Percentiles rank a stretch among this genome's conserved stretches.
These are phyloP conservation scores for Hymenoscyphus repandus DNA, from an alignment of 2,329 filamentous ascomycete genomes.

Conservation along the genomic window DNA sequence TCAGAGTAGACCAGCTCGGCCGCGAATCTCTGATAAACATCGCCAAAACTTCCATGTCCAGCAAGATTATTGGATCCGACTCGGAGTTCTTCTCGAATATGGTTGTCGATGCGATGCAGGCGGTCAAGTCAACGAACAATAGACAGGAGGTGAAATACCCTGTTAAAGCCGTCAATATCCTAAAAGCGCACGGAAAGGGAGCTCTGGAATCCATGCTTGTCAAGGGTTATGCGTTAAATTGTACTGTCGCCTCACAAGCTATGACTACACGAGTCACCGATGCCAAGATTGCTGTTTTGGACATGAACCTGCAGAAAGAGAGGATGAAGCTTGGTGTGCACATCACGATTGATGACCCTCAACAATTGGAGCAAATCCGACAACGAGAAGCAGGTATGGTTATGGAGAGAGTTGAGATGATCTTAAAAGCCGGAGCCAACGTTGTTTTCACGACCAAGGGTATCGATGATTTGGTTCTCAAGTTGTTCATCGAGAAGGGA, in stretches of 20 bases:
- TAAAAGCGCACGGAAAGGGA: conserved; percentile 97
- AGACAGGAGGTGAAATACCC: conserved; percentile 91
- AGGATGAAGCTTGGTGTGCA: conserved; percentile 98
- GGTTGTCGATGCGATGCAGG: conserved; percentile 93
- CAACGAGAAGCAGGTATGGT: conserved; percentile 90
- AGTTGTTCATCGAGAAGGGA: conserved; percentile 89
- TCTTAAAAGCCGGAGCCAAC: conserved; percentile 94
- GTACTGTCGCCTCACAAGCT: conserved; percentile 95
- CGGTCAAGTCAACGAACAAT: conserved; percentile 90
- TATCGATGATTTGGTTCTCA: conserved; percentile 92
- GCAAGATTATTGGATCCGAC: conserved; percentile 95
- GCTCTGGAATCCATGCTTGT: conserved; percentile 81
- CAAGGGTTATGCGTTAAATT: conserved; percentile 97
- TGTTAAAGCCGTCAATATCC: conserved; percentile 97
- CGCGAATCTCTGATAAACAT: conserved; percentile 90
- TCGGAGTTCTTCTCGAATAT: conserved; percentile 97
- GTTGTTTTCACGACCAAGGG: conserved; percentile 97
- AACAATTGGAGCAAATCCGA: conserved; percentile 95
- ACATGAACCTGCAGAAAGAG: conserved; percentile 99
- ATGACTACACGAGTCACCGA: conserved; percentile 92
- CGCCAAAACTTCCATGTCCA: conserved; percentile 98
- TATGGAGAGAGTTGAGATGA: conserved; percentile 92
- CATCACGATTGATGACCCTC: conserved; percentile 94
- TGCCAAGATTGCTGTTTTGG: conserved; percentile 92
- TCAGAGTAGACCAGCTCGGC: conserved; percentile 87